Evolutionary conservation across 225 moss, liverwort and hornwort species (phyloP).

Genomic region (Asterella californica): DNA sequence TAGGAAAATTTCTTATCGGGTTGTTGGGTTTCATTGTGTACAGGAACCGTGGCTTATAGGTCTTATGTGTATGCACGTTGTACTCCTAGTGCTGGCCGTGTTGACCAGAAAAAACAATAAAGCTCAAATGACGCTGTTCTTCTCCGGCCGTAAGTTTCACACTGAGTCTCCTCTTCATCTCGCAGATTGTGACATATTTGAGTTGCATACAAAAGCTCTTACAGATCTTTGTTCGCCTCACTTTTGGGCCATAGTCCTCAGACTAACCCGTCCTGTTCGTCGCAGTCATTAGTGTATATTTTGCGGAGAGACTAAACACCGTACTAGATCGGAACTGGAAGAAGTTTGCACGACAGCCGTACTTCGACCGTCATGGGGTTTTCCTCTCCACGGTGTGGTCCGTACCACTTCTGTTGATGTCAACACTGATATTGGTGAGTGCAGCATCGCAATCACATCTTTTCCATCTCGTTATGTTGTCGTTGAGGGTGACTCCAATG

Average conservation of each 20-base stretch:
- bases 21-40: background rate
- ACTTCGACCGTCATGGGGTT: slow-evolving; percentile 78
- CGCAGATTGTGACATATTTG: background rate
- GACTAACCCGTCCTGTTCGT: background rate
- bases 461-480: background rate
- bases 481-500: background rate
- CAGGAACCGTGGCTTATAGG: slow-evolving; percentile 78
- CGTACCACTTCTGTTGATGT: slow-evolving; percentile 62
- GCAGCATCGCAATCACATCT: background rate
- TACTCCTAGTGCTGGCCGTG: slow-evolving; percentile 43
- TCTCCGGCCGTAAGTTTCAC: slow-evolving; percentile 45
- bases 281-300: slow-evolving; percentile 52
- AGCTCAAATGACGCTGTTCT: slow-evolving; percentile 62
- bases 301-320: slow-evolving; percentile 66
- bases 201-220: background rate
- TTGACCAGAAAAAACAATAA: slow-evolving; percentile 55
- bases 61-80: slow-evolving; percentile 56
- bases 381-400: slow-evolving; percentile 92
- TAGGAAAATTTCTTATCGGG: background rate
- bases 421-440: slow-evolving; percentile 63
- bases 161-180: background rate
- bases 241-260: background rate
- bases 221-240: background rate
- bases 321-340: slow-evolving; percentile 58
- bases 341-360: slow-evolving; percentile 67